Percentiles rank a stretch among this genome's conserved stretches.
Evolutionary conservation across 164 flowering plant genomes (phyloP).

Genomic region (Nelumbo lutea): DNA sequence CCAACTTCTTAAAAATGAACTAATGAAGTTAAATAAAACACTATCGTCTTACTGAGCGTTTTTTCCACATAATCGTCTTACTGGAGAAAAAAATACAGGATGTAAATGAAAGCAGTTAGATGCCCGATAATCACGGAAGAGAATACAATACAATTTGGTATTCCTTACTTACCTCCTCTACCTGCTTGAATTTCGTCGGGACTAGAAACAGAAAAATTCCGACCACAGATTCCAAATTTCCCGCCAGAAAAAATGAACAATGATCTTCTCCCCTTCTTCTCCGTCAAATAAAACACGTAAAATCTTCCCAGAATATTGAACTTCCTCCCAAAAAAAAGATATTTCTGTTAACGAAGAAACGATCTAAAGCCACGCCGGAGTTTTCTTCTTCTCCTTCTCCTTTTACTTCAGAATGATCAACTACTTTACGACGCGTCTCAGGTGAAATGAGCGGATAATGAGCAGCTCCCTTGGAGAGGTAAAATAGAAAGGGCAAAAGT

Average conservation of each 20-base stretch:
- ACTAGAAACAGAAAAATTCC: neutral
- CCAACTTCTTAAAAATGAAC: neutral
- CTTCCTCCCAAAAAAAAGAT: neutral
- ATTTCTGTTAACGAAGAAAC: neutral
- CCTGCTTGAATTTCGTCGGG: neutral
- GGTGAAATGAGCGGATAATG: too few relatives aligned
- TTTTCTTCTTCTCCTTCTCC: neutral
- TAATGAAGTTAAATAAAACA: neutral
- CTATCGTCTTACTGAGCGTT: neutral
- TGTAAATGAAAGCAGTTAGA: neutral
- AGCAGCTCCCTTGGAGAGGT: too few relatives aligned
- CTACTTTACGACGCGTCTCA: too few relatives aligned
- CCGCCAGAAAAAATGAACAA: neutral
- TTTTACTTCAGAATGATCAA: neutral
- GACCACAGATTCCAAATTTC: neutral
- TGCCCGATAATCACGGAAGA: neutral
- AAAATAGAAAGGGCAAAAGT: too few relatives aligned
- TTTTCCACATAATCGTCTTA: too few relatives aligned
- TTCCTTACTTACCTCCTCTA: neutral
- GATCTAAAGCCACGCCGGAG: neutral
- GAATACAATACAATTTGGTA: too few relatives aligned
- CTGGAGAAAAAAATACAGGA: neutral
- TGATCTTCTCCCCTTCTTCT: too few relatives aligned
- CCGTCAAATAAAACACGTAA: neutral
- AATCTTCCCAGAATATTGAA: neutral